Evolutionary conservation across 306 rosid species (phyloP).

Genomic region (cucumber (Cucumis sativus)): DNA sequence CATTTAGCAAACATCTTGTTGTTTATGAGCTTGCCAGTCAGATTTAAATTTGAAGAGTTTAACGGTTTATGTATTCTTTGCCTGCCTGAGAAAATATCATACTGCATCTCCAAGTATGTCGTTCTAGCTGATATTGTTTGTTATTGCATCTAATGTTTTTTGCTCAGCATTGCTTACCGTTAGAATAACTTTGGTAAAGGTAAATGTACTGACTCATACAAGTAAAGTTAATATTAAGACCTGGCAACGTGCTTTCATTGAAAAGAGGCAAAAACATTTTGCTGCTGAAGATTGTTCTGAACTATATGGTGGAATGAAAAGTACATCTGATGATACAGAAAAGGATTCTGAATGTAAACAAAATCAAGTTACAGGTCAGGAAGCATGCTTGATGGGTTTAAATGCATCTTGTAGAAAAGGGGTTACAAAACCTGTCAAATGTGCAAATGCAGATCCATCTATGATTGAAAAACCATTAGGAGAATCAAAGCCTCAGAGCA

Average conservation of each 20-base stretch:
- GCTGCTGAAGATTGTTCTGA: conserved; percentile 30
- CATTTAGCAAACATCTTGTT: not conserved
- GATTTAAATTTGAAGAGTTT: not conserved
- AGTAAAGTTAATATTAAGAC: conserved; percentile 28
- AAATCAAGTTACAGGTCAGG: not conserved
- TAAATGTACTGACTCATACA: conserved; percentile 29
- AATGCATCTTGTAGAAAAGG: not conserved
- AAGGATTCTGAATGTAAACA: conserved; percentile 14
- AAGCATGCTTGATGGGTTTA: not conserved
- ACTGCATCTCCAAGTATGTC: not conserved
- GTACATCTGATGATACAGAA: conserved; percentile 8
- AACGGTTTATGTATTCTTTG: not conserved
- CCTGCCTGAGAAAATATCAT: not conserved
- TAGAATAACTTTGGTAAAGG: conserved; percentile 11
- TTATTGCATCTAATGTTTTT: not conserved
- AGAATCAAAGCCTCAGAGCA: not conserved
- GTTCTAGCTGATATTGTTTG: not conserved
- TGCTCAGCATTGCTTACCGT: not conserved
- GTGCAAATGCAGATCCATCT: not conserved
- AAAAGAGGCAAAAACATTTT: conserved; percentile 17
- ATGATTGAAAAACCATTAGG: not conserved
- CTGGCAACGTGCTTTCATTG: conserved; percentile 31
- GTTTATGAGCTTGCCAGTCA: not conserved
- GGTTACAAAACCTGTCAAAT: not conserved
- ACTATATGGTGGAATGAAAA: conserved; percentile 18